phyloP scores from a whole-genome alignment of 257 asterid species.

The Jaltomata sinuosa region DNA sequence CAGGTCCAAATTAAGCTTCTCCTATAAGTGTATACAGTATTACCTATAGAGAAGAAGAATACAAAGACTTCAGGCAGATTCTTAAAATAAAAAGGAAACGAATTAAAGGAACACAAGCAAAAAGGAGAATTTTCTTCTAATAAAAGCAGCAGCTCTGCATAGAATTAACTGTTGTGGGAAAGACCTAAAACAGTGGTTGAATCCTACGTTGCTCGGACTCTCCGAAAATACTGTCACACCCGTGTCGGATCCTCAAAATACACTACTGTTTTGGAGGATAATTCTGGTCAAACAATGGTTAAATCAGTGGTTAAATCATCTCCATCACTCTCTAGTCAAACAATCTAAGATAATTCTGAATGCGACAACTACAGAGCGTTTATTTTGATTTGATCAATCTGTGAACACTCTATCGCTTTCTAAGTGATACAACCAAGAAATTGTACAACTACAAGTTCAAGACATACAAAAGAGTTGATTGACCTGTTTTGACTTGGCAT shows the following conservation, averaged over 20 bases:
- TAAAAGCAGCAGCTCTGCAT: not conserved
- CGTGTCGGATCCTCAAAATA: too few relatives aligned
- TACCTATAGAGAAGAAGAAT: not conserved
- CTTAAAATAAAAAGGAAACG: not conserved
- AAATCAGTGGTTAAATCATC: not conserved
- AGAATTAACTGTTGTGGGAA: not conserved
- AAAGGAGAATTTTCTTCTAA: too few relatives aligned
- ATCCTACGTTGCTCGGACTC: too few relatives aligned
- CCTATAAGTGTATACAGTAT: not conserved
- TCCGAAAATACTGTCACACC: too few relatives aligned
- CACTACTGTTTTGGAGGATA: too few relatives aligned
- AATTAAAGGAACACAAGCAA: not conserved
- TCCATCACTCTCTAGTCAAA: not conserved
- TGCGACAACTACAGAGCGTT: not conserved
- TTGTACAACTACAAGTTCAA: not conserved
- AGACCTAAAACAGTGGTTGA: not conserved
- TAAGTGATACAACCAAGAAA: not conserved
- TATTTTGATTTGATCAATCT: not conserved
- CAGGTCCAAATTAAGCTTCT: not conserved
- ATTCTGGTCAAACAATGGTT: too few relatives aligned
- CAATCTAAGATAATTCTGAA: not conserved
- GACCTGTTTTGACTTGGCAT: too few relatives aligned
- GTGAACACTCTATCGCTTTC: not conserved
- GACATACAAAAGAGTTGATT: not conserved
- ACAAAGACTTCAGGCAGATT: not conserved